Percentiles rank a stretch among this genome's conserved stretches.
These are phyloP conservation scores for Entomophthora muscae DNA, from an alignment of 371 early-diverging fungal species.

Conservation along the genomic window DNA sequence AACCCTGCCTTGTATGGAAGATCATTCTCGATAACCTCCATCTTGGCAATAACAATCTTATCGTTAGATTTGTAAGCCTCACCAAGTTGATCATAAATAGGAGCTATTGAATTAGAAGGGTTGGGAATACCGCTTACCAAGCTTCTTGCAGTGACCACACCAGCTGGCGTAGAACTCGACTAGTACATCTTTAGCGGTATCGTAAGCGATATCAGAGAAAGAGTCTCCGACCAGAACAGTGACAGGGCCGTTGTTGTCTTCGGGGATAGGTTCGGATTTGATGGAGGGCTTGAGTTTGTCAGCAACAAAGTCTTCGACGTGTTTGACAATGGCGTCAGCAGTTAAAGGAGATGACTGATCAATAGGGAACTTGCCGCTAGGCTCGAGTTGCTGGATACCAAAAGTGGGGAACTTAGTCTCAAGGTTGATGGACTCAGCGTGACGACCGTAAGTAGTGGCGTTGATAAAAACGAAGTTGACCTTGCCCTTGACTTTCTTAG, in stretches of 20 bases:
- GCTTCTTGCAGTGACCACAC: conserved; percentile 19
- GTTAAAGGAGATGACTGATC: conserved; percentile 42
- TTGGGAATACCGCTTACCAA: conserved; percentile 4
- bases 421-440: conserved; percentile 67
- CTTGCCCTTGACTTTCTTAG: conserved; percentile 69
- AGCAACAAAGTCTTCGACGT: conserved; percentile 39
- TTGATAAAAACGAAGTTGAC: conserved; percentile 80
- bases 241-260: conserved; percentile 66
- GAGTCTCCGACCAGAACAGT: conserved; percentile 70
- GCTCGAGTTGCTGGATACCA: conserved; percentile 57
- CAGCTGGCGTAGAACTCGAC: conserved; percentile 52
- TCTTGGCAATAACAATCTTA: conserved; percentile 69
- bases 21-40: conserved; percentile 92
- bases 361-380: conserved; percentile 62
- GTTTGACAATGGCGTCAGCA: conserved; percentile 29
- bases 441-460: conserved; percentile 60
- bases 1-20: conserved; percentile 55
- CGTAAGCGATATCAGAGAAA: conserved; percentile 62
- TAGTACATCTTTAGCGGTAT: conserved; percentile 79
- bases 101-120: conserved; percentile 4
- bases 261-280: conserved; percentile 74
- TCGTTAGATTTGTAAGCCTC: conserved; percentile 18
- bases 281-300: conserved; percentile 58
- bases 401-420: conserved; percentile 83
- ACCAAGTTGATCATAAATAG: conserved; percentile 18